Conservation (phyloP, 345 rosid species). For the Cardamine occulta region DNA sequence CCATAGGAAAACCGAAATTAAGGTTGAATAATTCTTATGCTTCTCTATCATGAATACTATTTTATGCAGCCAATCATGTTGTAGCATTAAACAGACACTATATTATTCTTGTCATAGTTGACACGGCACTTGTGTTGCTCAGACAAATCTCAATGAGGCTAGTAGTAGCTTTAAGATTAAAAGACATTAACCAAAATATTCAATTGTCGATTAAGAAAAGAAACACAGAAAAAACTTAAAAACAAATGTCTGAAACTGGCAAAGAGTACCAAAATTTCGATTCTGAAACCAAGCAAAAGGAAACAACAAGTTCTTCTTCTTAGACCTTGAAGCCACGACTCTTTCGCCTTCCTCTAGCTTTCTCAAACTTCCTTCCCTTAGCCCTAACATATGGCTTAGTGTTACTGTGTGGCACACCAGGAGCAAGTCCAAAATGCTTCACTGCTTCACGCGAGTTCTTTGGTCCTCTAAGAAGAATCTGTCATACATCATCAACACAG, state of each 20-base stretch:
- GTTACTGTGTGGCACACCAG: conserved; percentile 94
- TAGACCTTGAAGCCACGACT: conserved; percentile 73
- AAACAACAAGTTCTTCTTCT: conserved; percentile 35
- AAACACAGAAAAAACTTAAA: neutral
- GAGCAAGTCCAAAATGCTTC: conserved; percentile 95
- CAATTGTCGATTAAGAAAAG: conserved; percentile 22
- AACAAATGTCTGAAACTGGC: conserved; percentile 23
- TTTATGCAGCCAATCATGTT: neutral
- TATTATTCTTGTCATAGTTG: neutral
- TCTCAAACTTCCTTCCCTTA: conserved; percentile 89
- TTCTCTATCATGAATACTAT: neutral
- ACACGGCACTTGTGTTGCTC: neutral
- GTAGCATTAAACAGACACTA: too few species aligned
- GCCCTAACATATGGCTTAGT: conserved; percentile 79
- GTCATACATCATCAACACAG: neutral
- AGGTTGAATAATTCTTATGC: neutral
- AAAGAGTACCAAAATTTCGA: conserved; percentile 45
- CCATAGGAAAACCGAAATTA: neutral
- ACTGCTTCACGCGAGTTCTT: conserved; percentile 94
- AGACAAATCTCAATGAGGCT: neutral
- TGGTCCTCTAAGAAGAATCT: conserved; percentile 91
- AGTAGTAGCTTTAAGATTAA: neutral
- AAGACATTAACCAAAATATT: neutral
- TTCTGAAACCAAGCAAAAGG: conserved; percentile 27
- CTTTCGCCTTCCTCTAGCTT: conserved; percentile 85